phyloP scores from a whole-genome alignment of 306 rosid genomes.

The Lathyrus tuberosus region DNA sequence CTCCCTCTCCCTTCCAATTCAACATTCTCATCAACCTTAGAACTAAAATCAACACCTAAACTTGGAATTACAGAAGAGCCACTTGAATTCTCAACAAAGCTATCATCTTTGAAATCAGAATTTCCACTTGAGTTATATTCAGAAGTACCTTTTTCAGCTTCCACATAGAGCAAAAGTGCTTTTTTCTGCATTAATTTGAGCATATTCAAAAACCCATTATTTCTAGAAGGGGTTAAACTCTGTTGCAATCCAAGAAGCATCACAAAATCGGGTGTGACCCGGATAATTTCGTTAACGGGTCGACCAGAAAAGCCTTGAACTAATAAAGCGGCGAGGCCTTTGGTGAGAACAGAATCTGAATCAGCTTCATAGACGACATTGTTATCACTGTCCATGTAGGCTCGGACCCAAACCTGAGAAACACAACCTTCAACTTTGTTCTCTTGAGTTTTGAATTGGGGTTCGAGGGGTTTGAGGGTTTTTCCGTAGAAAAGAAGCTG shows the following conservation, averaged over 20 bases:
- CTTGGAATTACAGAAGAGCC: not conserved
- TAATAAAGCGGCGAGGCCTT: constrained; percentile 90
- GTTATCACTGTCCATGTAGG: constrained; percentile 62
- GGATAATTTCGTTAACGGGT: constrained; percentile 62
- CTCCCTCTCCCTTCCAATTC: constrained; percentile 64
- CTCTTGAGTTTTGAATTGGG: constrained; percentile 61
- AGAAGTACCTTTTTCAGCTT: constrained; percentile 53
- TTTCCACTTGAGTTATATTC: constrained; percentile 4
- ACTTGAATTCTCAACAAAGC: constrained; percentile 34
- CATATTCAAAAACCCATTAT: constrained; percentile 94
- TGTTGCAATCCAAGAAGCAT: constrained; percentile 84
- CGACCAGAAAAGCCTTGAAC: constrained; percentile 79
- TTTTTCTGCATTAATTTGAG: constrained; percentile 90
- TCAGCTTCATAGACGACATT: constrained; percentile 86
- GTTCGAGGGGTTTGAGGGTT: constrained; percentile 77
- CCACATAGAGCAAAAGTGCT: constrained; percentile 60
- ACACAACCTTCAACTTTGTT: constrained; percentile 96
- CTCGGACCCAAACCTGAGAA: constrained; percentile 99
- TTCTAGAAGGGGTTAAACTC: constrained; percentile 86
- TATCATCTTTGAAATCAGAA: constrained; percentile 28
- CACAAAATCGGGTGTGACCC: constrained; percentile 79
- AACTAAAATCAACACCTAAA: constrained; percentile 22
- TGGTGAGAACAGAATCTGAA: constrained; percentile 83
- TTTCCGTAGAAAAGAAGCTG: constrained; percentile 90
- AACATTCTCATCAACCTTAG: constrained; percentile 14